A percentile compares a stretch with the other conserved stretches of the same genome.
These are phyloP conservation scores for Apium graveolens DNA, from an alignment of 129 eudicot species.

Conservation along the genomic window DNA sequence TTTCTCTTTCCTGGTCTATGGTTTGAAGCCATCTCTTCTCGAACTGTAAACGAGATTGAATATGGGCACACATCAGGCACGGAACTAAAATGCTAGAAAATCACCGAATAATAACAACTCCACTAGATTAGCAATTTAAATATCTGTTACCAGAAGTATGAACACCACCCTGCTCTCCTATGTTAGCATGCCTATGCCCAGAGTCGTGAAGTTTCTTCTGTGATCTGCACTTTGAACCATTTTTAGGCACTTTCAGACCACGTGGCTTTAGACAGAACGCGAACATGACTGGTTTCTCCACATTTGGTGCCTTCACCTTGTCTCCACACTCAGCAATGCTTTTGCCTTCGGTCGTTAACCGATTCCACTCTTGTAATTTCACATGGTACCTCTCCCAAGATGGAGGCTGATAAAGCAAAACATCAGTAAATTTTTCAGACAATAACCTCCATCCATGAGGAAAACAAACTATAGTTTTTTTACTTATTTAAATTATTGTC, in stretches of 20 bases:
- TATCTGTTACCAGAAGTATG: conserved; percentile 40
- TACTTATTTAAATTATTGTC: no score
- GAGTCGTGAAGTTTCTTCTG: conserved; percentile 42
- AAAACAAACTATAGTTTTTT: no score
- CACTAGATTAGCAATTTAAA: neutral
- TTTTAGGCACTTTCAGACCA: conserved; percentile 64
- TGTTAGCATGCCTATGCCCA: conserved; percentile 28
- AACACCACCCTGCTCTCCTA: conserved; percentile 45
- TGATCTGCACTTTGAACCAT: conserved; percentile 73
- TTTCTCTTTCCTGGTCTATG: no score
- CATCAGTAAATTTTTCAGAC: neutral
- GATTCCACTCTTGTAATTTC: conserved; percentile 68
- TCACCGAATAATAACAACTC: neutral
- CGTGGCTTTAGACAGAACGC: conserved; percentile 29
- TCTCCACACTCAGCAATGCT: conserved; percentile 33
- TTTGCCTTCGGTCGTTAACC: conserved; percentile 25
- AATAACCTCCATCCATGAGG: no score
- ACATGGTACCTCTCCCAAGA: conserved; percentile 28
- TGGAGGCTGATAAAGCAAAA: conserved; percentile 54
- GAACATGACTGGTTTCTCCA: neutral
- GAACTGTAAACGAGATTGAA: conserved; percentile 19
- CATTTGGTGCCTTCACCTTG: conserved; percentile 36
- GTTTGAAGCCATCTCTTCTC: conserved; percentile 41
- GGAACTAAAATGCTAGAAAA: neutral
- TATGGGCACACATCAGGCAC: neutral